Conservation (phyloP, 345 rosid species). For the Eucalyptus brandiana region DNA sequence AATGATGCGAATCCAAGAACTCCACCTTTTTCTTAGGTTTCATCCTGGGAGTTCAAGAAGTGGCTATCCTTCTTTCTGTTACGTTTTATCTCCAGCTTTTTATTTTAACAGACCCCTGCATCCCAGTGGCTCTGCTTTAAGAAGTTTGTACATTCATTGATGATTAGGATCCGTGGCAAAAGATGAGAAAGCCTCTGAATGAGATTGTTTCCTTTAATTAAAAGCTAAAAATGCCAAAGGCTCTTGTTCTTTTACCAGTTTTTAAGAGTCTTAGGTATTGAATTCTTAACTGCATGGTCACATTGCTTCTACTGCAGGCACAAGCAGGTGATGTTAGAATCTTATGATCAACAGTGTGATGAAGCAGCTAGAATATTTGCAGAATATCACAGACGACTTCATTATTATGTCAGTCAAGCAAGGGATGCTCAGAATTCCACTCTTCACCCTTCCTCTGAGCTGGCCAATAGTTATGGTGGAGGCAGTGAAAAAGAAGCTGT, state of each 20-base stretch:
- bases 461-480: slow-evolving; percentile 26
- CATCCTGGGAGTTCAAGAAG: not conserved
- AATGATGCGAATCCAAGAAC: not conserved
- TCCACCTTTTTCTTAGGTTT: not conserved
- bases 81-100: not conserved
- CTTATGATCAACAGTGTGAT: slow-evolving; percentile 89
- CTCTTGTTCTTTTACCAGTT: not conserved
- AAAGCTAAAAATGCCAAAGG: not conserved
- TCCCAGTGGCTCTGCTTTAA: not conserved
- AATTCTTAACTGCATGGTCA: not conserved
- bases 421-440: slow-evolving; percentile 65
- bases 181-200: not conserved
- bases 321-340: slow-evolving; percentile 76
- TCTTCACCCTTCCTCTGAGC: slow-evolving; percentile 42
- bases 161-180: not conserved
- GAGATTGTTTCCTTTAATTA: not conserved
- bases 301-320: slow-evolving; percentile 37
- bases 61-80: not conserved
- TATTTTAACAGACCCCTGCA: not conserved
- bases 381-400: slow-evolving; percentile 78
- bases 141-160: not conserved
- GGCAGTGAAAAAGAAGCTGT: slow-evolving; percentile 65
- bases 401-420: slow-evolving; percentile 71
- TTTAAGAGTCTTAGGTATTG: not conserved
- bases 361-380: slow-evolving; percentile 86